Percentiles rank a stretch among this genome's conserved stretches.
Conservation (phyloP, 2,329 filamentous ascomycete genomes). For the Claviceps sorghi region DNA sequence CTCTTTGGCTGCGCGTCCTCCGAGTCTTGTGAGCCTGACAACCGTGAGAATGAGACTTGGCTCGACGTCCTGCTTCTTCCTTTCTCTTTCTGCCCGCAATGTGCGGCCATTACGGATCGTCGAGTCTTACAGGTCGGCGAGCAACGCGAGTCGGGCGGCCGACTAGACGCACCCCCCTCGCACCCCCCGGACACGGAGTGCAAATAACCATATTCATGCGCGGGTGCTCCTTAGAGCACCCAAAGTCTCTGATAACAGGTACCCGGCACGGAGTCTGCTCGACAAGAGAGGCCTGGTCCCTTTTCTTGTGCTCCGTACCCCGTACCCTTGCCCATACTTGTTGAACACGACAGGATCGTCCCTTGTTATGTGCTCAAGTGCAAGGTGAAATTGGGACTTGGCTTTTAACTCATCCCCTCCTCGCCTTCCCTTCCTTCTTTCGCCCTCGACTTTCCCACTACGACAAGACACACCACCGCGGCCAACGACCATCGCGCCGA, state of each 20-base stretch:
- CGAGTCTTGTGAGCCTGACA: background rate
- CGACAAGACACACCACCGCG: slow-evolving; percentile 5
- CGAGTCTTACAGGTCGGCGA: slow-evolving; percentile 4
- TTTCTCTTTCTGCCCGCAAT: background rate
- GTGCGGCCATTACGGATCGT: background rate
- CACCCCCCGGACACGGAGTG: slow-evolving; percentile 1
- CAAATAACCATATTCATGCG: slow-evolving; percentile 6
- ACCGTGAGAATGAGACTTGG: background rate
- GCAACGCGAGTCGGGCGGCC: background rate
- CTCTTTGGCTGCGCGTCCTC: background rate
- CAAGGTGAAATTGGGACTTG: slow-evolving; percentile 1
- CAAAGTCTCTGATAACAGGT: slow-evolving; percentile 6
- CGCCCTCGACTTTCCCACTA: slow-evolving; percentile 4
- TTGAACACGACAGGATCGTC: slow-evolving; percentile 6
- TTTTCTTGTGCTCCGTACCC: slow-evolving; percentile 3
- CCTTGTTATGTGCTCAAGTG: slow-evolving; percentile 1
- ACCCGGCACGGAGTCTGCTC: slow-evolving; percentile 4
- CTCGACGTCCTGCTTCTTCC: background rate
- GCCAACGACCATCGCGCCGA: slow-evolving; percentile 4
- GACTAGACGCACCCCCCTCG: background rate
- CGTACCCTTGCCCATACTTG: slow-evolving; percentile 1
- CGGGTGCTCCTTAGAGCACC: slow-evolving; percentile 4
- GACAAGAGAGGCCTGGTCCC: slow-evolving; percentile 3
- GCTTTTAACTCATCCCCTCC: slow-evolving; percentile 6
- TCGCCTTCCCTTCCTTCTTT: slow-evolving; percentile 8